A percentile compares a stretch with the other conserved stretches of the same genome.
phyloP scores from a whole-genome alignment of 2,329 filamentous ascomycete species.

The Proliferodiscus dingleyae region DNA sequence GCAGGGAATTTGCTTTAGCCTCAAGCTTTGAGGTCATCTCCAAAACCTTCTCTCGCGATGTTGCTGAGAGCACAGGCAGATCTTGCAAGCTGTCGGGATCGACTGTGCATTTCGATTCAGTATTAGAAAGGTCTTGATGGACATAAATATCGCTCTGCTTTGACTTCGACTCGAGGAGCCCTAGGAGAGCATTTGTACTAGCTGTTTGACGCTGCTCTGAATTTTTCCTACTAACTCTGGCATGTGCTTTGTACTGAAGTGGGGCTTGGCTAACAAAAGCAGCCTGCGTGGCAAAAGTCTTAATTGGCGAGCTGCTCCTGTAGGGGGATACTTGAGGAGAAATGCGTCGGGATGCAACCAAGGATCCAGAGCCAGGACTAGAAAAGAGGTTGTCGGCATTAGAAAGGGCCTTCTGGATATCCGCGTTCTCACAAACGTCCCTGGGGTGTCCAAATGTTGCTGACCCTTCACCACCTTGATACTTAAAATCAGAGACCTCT shows the following conservation, averaged over 20 bases:
- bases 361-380: background rate
- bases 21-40: slow-evolving; percentile 12
- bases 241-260: background rate
- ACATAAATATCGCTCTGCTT: background rate
- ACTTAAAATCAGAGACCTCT: slow-evolving; percentile 22
- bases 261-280: slow-evolving; percentile 3
- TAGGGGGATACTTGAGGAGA: slow-evolving; percentile 1
- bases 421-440: slow-evolving; percentile 12
- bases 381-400: background rate
- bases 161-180: background rate
- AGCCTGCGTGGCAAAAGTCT: background rate
- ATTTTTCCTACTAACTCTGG: background rate
- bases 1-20: slow-evolving; percentile 4
- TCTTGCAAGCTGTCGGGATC: background rate
- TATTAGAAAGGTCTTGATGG: background rate
- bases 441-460: slow-evolving; percentile 25
- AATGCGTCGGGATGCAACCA: background rate
- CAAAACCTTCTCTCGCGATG: background rate
- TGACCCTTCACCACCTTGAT: slow-evolving; percentile 26
- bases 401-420: background rate
- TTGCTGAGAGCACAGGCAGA: background rate
- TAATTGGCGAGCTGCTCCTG: background rate
- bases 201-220: background rate
- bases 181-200: background rate
- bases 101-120: too few relatives aligned